Evolutionary conservation across 2,329 filamentous ascomycete species (phyloP), one percentile per base, ranked within the genome.

Genomic region (Triangularia setosa): DNA sequence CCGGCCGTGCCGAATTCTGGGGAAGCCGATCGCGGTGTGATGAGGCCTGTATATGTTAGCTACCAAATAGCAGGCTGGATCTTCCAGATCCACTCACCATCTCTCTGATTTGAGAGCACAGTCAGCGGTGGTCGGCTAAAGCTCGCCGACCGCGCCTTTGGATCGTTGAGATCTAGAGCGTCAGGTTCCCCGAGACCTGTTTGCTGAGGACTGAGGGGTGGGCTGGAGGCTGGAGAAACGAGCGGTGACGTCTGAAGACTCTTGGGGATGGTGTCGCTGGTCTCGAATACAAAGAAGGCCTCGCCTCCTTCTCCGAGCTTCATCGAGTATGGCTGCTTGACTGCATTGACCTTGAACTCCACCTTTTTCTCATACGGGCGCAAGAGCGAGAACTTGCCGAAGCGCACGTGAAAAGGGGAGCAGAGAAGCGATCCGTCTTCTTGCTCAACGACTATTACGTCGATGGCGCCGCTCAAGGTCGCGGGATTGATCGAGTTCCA

Each of bases 401-500:
- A 99, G 72, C 95, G 93, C 69, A 99, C 95, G 77, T 99, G 95
- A 78, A 99, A 99, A 58, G 95, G 95, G 27, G 94, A 98, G 79
- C 95, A 99, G 69, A 90, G 88, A 64, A 98, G 84, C 48, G 81
- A 83, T 80, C 92, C 95, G 83, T 99, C 95, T 75, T 94, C 92
- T 71, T 96, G 93, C 78, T 99, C 93, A 65, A 99, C 93, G 62
- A 99, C 94, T 71, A 99, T 97, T 71, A 98, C 94, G 83, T 99
- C 95, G 80, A 99, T 98, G 74, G 95, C 95, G 74, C 95, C 95
- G 80, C 92, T 97, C 64, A 99, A 86, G 12, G 95, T 99, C 54
- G 95, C 93, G 59, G 95, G 95, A 78, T 99, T 99, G 83, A 99
- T 96, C 25, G 93, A 97, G 79, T 99, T 99, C 95, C 95, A 99